Percentiles rank a stretch among this genome's conserved stretches.
phyloP scores from a whole-genome alignment of 495 filamentous ascomycete genomes.

The Lasiosphaeriaceae sp. region DNA sequence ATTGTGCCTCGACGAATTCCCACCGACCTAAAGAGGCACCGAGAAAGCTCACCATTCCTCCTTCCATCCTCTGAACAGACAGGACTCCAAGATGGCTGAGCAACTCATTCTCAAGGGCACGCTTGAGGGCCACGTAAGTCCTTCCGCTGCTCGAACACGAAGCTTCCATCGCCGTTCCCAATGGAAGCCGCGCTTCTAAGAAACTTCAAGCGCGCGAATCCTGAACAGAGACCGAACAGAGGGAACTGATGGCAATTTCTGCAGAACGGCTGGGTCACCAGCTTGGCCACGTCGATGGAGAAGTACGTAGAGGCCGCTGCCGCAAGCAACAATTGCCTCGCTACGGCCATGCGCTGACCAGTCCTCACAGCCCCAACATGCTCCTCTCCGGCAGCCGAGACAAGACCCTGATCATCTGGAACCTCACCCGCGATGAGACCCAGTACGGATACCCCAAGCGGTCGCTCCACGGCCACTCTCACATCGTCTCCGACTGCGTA shows the following conservation, averaged over 20 bases:
- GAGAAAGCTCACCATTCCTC: conserved; percentile 31
- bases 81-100: conserved; percentile 71
- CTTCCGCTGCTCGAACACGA: background rate
- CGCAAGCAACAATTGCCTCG: conserved; percentile 4
- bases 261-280: conserved; percentile 70
- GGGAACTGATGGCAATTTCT: conserved; percentile 10
- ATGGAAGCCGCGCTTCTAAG: background rate
- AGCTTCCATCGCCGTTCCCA: background rate
- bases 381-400: conserved; percentile 95
- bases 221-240: background rate
- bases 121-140: conserved; percentile 86
- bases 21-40: conserved; percentile 20
- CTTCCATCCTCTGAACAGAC: conserved; percentile 31
- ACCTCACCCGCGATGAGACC: conserved; percentile 97
- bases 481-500: conserved; percentile 99
- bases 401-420: conserved; percentile 99
- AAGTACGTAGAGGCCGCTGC: conserved; percentile 59
- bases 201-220: background rate
- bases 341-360: conserved; percentile 25
- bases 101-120: conserved; percentile 95
- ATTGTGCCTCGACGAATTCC: conserved; percentile 30
- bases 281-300: conserved; percentile 96
- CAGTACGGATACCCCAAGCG: conserved; percentile 98
- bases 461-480: conserved; percentile 95
- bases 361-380: conserved; percentile 86